Base-by-base conservation (phyloP, 208 protist genomes). In the Wallacemonas rigidus region DNA sequence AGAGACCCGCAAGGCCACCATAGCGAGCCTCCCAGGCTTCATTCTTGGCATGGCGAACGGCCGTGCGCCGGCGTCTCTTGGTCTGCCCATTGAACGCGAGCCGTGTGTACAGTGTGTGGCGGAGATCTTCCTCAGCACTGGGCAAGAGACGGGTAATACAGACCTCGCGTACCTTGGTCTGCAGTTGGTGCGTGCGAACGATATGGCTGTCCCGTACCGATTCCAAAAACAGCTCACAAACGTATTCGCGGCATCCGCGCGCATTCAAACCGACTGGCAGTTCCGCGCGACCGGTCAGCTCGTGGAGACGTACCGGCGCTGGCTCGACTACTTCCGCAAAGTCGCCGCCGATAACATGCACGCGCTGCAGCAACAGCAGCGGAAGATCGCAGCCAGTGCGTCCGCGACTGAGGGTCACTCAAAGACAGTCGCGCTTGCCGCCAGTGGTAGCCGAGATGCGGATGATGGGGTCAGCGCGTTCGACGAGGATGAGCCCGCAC, bases 181-280 rank as follows among this genome's bases (percentile, higher is more conserved):
- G 54, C 91, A 95, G 79, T 85, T 95, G 39, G 80, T 95, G 41
- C 91, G 91, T 53, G 88, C 88, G 6, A 93, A 95, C 72, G 74
- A 88, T 63, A 86, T 95, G 61, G 51, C 79, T 9, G 81, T 88
- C 1, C 88, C 91, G 9, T 93, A 92, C 65, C 67, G 78, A 3
- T 84, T 87, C 4, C 91, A 95, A 77, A 95, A 95, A 71, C 82
- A 91, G 69, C 72, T 95, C 17, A 93, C 91, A 5, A 95, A 91
- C 69, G 91, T 94, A 15, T 95, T 95, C 67, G 76, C 91, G 5
- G 79, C 85, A 3, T 75, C 85, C 11, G 83, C 86, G n/a, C 84
- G 91, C 5, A 88, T 94, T 45, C 63, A 90, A 61, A 95, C 81
- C 9, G 91, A 95, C 57, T 95, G 91, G 89, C 82, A 87, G 74